These are phyloP conservation scores for Lumnitzera racemosa DNA, from an alignment of 345 rosid genomes.

Conservation along the genomic window DNA sequence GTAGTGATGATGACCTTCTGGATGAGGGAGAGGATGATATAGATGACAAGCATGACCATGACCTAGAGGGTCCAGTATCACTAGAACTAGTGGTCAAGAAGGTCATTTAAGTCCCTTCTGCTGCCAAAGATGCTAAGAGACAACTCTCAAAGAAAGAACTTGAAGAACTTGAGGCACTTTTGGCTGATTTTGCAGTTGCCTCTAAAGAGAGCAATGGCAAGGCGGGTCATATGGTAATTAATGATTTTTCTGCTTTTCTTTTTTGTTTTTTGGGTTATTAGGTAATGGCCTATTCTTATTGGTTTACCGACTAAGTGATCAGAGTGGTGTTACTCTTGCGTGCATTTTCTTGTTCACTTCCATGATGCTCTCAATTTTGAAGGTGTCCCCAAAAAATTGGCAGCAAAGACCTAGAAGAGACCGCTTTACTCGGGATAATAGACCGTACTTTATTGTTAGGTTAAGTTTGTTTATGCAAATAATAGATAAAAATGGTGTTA, in stretches of 20 bases:
- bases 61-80: constrained; percentile 27
- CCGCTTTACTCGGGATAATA: too few relatives aligned
- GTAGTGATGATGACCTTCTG: constrained; percentile 64
- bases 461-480: too few relatives aligned
- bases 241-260: neutral
- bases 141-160: constrained; percentile 79
- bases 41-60: constrained; percentile 57
- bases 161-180: constrained; percentile 69
- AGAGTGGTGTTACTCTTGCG: neutral
- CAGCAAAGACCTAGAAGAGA: too few relatives aligned
- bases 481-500: too few relatives aligned
- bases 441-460: too few relatives aligned
- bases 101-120: constrained; percentile 33
- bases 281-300: neutral
- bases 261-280: neutral
- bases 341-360: too few relatives aligned
- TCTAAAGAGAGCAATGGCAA: constrained; percentile 31
- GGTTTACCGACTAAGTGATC: neutral
- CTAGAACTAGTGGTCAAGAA: constrained; percentile 37
- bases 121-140: constrained; percentile 58
- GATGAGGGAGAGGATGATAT: constrained; percentile 63
- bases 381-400: too few relatives aligned
- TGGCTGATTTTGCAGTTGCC: constrained; percentile 55
- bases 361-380: too few relatives aligned
- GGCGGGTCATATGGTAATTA: constrained; percentile 38